A percentile compares a stretch with the other conserved stretches of the same genome.
These are phyloP conservation scores for Globisporangium abappressorium DNA, from an alignment of 352 stramenopile species.

Conservation along the genomic window DNA sequence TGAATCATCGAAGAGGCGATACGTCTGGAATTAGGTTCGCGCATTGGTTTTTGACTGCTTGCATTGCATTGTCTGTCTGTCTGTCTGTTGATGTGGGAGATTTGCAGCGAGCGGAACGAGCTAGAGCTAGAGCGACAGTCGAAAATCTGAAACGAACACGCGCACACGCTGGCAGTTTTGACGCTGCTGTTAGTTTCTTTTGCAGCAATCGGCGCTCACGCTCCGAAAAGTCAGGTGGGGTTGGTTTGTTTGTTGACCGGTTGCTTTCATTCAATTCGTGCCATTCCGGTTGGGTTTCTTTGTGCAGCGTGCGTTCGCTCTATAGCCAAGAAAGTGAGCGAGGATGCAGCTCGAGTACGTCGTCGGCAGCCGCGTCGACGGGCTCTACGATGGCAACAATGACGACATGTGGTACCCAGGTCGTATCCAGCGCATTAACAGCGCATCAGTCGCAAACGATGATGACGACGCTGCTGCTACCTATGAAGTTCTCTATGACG, in stretches of 20 bases:
- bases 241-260: not conserved
- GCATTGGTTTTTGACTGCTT: not conserved
- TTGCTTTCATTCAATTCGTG: not conserved
- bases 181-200: not conserved
- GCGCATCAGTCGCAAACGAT: not conserved
- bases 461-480: conserved; percentile 13
- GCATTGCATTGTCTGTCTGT: not conserved
- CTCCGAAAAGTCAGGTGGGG: not conserved
- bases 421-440: conserved; percentile 34
- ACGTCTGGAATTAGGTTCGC: not conserved
- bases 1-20: not conserved
- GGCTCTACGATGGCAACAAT: conserved; percentile 75
- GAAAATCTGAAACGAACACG: not conserved
- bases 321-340: not conserved
- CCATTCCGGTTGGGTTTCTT: not conserved
- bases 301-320: not conserved
- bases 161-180: not conserved
- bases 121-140: not conserved
- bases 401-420: conserved; percentile 82
- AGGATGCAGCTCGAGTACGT: conserved; percentile 22
- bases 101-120: not conserved
- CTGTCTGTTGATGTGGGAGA: not conserved
- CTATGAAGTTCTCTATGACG: conserved; percentile 75
- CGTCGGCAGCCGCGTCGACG: conserved; percentile 67
- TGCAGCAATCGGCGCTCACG: not conserved